phyloP scores from a whole-genome alignment of 1,284 basidiomycete genomes.

The Apiotrichum akiyoshidainum region DNA sequence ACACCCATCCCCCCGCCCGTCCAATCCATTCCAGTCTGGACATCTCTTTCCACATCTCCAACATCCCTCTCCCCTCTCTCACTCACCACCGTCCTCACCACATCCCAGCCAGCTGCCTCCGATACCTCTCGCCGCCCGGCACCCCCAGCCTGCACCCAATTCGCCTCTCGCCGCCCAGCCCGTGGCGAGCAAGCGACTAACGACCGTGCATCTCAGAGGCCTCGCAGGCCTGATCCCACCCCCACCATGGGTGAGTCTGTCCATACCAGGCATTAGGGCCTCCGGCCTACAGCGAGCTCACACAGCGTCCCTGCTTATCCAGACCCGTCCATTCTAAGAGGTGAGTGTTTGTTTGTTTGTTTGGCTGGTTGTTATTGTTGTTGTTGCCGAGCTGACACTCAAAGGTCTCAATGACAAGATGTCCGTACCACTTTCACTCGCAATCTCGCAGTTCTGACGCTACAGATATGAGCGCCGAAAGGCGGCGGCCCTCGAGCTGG shows the following conservation, averaged over 20 bases:
- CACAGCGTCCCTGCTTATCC: neutral
- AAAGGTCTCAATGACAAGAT: slow-evolving; percentile 52
- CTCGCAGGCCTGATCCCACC: neutral
- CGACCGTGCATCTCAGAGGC: neutral
- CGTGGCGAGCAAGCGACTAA: slow-evolving; percentile 2
- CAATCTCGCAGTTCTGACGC: slow-evolving; percentile 10
- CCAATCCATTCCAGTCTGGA: neutral
- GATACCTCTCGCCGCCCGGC: too few relatives aligned
- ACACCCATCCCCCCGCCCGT: neutral
- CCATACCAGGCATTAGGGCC: too few relatives aligned
- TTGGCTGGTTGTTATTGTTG: neutral
- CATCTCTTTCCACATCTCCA: too few relatives aligned
- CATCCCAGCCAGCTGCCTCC: neutral
- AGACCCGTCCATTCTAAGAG: slow-evolving; percentile 43
- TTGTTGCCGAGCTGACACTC: neutral
- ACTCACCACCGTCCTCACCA: neutral
- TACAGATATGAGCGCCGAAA: slow-evolving; percentile 85
- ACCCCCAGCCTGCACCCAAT: neutral
- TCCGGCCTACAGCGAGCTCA: neutral
- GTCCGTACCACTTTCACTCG: slow-evolving; percentile 20
- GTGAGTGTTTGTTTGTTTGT: slow-evolving; percentile 20
- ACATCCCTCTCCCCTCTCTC: neutral
- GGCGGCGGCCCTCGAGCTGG: slow-evolving; percentile 88
- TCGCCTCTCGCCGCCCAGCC: neutral
- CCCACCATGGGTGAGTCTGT: slow-evolving; percentile 15